These are phyloP conservation scores for Populus pruinosa DNA, from an alignment of 345 rosid genomes.

Conservation along the genomic window DNA sequence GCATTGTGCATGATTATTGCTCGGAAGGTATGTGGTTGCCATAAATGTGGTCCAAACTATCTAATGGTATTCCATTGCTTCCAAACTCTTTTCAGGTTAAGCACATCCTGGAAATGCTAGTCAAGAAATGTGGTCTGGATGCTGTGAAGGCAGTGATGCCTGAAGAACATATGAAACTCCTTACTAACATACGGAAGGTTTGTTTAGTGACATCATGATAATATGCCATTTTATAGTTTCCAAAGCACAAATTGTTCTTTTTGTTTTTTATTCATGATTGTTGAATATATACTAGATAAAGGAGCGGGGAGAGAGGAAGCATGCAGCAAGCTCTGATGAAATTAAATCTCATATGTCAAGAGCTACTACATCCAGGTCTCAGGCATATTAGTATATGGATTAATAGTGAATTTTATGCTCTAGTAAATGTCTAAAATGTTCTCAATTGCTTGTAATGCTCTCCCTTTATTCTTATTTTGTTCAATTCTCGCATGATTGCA, in stretches of 20 bases:
- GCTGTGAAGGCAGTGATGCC: slow-evolving; percentile 98
- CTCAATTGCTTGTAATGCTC: not conserved
- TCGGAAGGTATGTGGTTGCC: not conserved
- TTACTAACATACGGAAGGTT: slow-evolving; percentile 93
- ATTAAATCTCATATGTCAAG: slow-evolving; percentile 62
- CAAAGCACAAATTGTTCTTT: slow-evolving; percentile 1
- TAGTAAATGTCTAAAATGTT: not conserved
- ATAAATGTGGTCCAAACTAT: not conserved
- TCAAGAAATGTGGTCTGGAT: slow-evolving; percentile 81
- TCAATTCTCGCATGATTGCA: not conserved
- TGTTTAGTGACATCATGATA: slow-evolving; percentile 2
- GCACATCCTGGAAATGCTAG: slow-evolving; percentile 91
- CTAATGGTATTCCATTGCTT: not conserved
- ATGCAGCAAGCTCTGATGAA: slow-evolving; percentile 54
- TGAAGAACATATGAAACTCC: slow-evolving; percentile 90
- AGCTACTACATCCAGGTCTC: slow-evolving; percentile 79
- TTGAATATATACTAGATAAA: slow-evolving; percentile 48
- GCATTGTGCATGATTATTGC: not conserved
- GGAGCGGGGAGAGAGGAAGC: slow-evolving; percentile 72
- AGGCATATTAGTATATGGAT: not conserved
- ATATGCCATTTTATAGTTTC: not conserved
- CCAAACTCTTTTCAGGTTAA: slow-evolving; percentile 51
- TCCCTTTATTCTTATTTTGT: not conserved
- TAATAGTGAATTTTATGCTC: not conserved
- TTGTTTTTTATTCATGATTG: slow-evolving; percentile 10